These are phyloP conservation scores for Striga hermonthica DNA, from an alignment of 305 asterid species.

Conservation along the genomic window DNA sequence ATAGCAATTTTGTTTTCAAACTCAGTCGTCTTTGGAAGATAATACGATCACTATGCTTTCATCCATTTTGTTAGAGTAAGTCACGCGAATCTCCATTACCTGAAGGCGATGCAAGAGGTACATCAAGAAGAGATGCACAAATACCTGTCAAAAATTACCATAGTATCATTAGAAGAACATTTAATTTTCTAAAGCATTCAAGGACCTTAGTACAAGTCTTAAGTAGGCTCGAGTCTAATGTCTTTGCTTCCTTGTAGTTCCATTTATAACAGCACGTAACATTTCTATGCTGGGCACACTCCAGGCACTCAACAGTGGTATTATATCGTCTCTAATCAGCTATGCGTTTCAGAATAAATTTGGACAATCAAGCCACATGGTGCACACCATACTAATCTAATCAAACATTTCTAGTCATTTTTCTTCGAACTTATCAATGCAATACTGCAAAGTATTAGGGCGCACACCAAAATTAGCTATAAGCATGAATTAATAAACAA, in stretches of 20 bases:
- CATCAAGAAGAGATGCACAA: slow-evolving; percentile 99
- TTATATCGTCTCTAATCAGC: background rate
- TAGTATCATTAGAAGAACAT: slow-evolving; percentile 23
- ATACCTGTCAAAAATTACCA: slow-evolving; percentile 63
- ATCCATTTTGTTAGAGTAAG: slow-evolving; percentile 22
- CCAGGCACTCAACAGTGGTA: too few relatives aligned
- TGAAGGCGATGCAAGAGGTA: slow-evolving; percentile 97
- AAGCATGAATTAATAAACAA: background rate
- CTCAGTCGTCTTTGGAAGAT: background rate
- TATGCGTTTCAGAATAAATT: background rate
- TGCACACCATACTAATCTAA: background rate
- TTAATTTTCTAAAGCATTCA: slow-evolving; percentile 19
- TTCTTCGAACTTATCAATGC: background rate
- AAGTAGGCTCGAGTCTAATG: background rate
- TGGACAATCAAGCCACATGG: background rate
- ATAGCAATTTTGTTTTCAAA: slow-evolving; percentile 16
- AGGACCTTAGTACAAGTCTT: slow-evolving; percentile 15
- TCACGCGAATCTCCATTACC: slow-evolving; percentile 45
- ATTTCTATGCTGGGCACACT: background rate
- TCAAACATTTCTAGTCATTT: background rate
- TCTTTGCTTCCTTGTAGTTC: background rate
- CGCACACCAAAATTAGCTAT: background rate
- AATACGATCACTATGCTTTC: background rate
- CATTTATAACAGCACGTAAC: background rate
- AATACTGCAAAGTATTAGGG: background rate